Evolutionary conservation across 2,329 filamentous ascomycete genomes (phyloP), one percentile per base, ranked within the genome.

Genomic region (Sodiomyces alkalinus): DNA sequence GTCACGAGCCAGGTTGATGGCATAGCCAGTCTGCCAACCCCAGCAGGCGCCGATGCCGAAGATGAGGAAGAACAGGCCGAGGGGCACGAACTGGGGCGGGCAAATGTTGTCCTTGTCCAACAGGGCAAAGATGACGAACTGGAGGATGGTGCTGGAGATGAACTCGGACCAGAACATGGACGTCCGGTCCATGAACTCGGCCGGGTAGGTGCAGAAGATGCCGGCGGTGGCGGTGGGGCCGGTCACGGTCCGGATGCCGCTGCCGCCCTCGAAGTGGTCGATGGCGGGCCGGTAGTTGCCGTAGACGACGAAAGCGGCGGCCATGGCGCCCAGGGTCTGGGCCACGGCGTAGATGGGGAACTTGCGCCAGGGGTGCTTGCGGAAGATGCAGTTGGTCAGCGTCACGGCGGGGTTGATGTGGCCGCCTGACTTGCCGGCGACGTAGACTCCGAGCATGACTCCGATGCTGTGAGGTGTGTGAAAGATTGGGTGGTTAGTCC

Each of bases 1-100:
- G 38, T 83, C 78, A 48, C 78, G 63, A 19, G 75, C 77, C 22
- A 80, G 49, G 42, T 82, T 82, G 38, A 81, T 80, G 11, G 76
- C 77, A 49, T 79, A 83, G 20, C 78, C 76, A 1, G 77, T 83
- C 47, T 82, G 68, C 74, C 74, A 81, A 6, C 78, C 78, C 41
- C 80, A 81, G 44, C 73, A 77, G 18, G 73, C 71, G 12, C 75
- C 76, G 14, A 82, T 70, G 6, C 75, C 77, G 43, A 81, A 81
- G 36, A 82, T 72, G 26, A 81, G 55, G 50, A 81, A 80, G 52
- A 80, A 78, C 5, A 81, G 51, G 6, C 58, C 66, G 2, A 82
- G 51, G 0, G 75, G 73, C 32, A 68, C 59, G 15, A 72, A 39
- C 2, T 60, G 55, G 0, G 69, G 68, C 2, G 71, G 69, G 4